Conservation (phyloP, 2,329 filamentous ascomycete species). For the Colletotrichum tofieldiae region DNA sequence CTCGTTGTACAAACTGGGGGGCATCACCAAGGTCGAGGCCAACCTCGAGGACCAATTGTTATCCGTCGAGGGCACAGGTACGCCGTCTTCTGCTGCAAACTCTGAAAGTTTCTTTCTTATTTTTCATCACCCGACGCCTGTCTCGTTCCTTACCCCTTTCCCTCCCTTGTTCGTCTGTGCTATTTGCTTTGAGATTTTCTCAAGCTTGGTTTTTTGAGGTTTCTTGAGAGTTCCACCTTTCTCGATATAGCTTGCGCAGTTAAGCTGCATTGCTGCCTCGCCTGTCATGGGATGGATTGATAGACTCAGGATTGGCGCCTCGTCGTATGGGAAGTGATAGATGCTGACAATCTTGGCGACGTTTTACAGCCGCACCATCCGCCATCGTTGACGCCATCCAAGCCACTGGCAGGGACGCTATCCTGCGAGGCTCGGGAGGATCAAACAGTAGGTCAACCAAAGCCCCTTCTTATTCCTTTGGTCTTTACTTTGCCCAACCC, state of each 20-base stretch:
- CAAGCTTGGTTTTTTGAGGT: conserved; percentile 16
- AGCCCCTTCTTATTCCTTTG: conserved; percentile 26
- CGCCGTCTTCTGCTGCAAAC: conserved; percentile 46
- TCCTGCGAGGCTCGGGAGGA: conserved; percentile 88
- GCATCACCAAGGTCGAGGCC: conserved; percentile 87
- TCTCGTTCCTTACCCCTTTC: conserved; percentile 5
- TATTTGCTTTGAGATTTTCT: conserved; percentile 21
- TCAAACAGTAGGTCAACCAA: conserved; percentile 79
- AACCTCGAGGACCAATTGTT: conserved; percentile 88
- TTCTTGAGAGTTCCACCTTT: not conserved
- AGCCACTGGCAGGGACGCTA: conserved; percentile 91
- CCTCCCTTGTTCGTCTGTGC: not conserved
- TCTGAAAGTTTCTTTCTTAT: conserved; percentile 13
- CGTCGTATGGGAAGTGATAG: conserved; percentile 9
- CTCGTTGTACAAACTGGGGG: conserved; percentile 82
- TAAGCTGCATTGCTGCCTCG: conserved; percentile 10
- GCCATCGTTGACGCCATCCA: conserved; percentile 92
- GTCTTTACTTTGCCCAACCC: not conserved
- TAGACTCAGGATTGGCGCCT: conserved; percentile 27
- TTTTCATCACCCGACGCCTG: not conserved
- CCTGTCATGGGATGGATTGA: not conserved
- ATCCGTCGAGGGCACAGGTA: conserved; percentile 86
- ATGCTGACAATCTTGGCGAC: conserved; percentile 33
- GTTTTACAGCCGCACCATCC: conserved; percentile 80
- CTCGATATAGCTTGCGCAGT: not conserved